Percentiles rank a stretch among this genome's conserved stretches.
These are phyloP conservation scores for Chimonanthus praecox DNA, from an alignment of 164 flowering plant species.

Conservation along the genomic window DNA sequence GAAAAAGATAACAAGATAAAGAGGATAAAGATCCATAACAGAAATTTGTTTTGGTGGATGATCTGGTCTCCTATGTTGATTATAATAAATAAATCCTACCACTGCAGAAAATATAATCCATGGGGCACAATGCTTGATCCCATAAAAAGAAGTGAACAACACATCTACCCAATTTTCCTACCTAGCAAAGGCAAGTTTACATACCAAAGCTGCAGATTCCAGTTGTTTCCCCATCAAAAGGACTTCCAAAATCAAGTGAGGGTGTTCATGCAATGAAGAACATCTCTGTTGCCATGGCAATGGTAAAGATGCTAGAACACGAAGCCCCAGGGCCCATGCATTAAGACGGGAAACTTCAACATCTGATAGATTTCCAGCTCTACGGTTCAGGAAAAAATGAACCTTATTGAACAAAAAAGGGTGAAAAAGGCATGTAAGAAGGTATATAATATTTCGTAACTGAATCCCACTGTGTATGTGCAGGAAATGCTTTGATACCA, in stretches of 20 bases:
- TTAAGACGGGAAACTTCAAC: conserved; percentile 77
- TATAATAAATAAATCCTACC: background rate
- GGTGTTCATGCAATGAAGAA: conserved; percentile 94
- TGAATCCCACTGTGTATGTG: background rate
- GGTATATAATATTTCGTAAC: background rate
- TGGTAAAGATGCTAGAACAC: conserved; percentile 89
- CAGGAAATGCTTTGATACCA: conserved; percentile 41
- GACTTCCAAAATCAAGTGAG: conserved; percentile 90
- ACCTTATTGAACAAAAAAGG: conserved; percentile 44
- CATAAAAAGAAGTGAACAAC: background rate
- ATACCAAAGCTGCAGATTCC: conserved; percentile 92
- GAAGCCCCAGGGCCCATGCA: conserved; percentile 98
- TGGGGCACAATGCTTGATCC: background rate
- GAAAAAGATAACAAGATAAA: background rate
- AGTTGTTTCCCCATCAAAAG: conserved; percentile 96
- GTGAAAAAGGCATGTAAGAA: background rate
- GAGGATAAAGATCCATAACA: background rate
- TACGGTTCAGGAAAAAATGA: conserved; percentile 94
- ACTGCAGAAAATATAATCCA: background rate
- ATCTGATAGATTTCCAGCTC: conserved; percentile 82
- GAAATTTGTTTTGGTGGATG: background rate
- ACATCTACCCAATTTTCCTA: background rate
- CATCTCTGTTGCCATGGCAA: conserved; percentile 98
- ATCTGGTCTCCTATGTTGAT: background rate
- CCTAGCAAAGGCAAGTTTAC: conserved; percentile 4